Base-by-base conservation (phyloP, 768 basidiomycete species). In the Cystobasidium ongulense region DNA sequence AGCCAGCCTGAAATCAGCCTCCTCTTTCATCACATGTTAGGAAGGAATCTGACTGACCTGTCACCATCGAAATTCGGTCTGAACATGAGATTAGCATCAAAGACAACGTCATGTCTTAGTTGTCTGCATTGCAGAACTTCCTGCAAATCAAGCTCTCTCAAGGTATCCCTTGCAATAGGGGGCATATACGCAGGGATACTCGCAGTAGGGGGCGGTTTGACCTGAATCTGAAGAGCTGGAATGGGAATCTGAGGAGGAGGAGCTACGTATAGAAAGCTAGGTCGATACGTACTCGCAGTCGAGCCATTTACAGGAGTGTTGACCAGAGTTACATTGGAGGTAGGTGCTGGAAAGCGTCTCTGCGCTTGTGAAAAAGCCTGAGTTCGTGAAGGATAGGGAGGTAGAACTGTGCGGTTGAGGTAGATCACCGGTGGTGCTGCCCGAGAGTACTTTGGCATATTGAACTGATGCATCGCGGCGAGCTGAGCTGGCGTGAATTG, bases 91-190 rank as follows among this genome's bases (percentile, higher is more conserved):
- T 78, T 80, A 8, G 76, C 73, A 46, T 76, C 77, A 25, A 78
- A 78, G 31, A 78, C 78, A 46, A 77, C 67, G 46, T 78, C 78
- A 68, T 78, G 78, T 38, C 93, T 89, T 74, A 95, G 88, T 80
- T 93, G 91, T 27, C 91, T 90, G 81, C 92, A 92, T 61, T 90
- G 87, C 72, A 95, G 84, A 77, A 95, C 92, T 66, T 88, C 86
- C 73, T 88, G 86, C 23, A 95, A 83, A 80, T 96, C 92, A 63
- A 96, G 84, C 79, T 92, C 90, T 78, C 87, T 88, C 77, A 96
- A 84, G 0, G 91, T 91, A 53, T 87, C 86, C 43, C 89, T 85
- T 78, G 90, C 92, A 80, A 95, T 90, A 52, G 89, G 85, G 0
- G 93, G 91, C 36, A 85, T 84, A 52, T 86, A 82, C 39, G 89